These are phyloP conservation scores for Mucor mucedo DNA, from an alignment of 371 early-diverging fungal genomes.

Conservation along the genomic window DNA sequence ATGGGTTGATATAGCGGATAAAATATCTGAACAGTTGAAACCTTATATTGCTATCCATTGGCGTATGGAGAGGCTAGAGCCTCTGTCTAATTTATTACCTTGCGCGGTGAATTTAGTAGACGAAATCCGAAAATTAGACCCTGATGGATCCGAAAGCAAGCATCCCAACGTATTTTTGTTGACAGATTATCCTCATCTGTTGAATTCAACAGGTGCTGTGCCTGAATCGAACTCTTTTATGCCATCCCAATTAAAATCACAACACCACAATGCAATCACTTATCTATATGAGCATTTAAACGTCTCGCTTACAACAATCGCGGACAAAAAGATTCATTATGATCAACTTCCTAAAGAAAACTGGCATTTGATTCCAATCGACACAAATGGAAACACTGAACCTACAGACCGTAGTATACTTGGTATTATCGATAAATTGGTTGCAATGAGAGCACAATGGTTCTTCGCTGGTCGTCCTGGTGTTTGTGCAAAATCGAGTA, in stretches of 20 bases:
- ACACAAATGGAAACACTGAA: conserved; percentile 10
- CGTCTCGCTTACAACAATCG: conserved; percentile 31
- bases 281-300: conserved; percentile 43
- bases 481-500: conserved; percentile 48
- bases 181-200: conserved; percentile 55
- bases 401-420: conserved; percentile 44
- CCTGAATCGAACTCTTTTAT: conserved; percentile 52
- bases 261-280: conserved; percentile 48
- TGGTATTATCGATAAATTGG: conserved; percentile 53
- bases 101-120: conserved; percentile 44
- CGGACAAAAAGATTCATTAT: conserved; percentile 46
- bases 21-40: conserved; percentile 36
- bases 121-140: conserved; percentile 25
- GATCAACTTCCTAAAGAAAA: conserved; percentile 81
- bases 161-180: conserved; percentile 42
- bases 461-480: conserved; percentile 52
- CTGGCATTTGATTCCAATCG: conserved; percentile 47
- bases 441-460: conserved; percentile 54
- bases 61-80: conserved; percentile 57
- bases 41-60: conserved; percentile 59
- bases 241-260: conserved; percentile 28
- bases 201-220: conserved; percentile 30
- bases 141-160: neutral
- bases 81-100: conserved; percentile 41
- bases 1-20: conserved; percentile 40